Base-by-base conservation (phyloP, 805 yeast genomes). In the Candida hispaniensis region DNA sequence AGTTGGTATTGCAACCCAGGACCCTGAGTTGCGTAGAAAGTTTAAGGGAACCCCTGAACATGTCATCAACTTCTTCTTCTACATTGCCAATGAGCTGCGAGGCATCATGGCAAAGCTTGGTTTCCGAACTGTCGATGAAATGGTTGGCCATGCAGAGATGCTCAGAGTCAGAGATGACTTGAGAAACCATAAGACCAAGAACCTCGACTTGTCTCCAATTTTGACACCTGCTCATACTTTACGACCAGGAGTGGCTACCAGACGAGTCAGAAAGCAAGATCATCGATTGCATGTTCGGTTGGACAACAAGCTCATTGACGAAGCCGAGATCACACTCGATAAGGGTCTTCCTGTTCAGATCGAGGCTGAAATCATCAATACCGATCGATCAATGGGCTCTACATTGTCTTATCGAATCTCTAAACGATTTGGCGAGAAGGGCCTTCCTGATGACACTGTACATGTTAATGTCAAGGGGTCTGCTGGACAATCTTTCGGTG, bases 401-500 rank as follows among this genome's bases (percentile, higher is more conserved):
- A 91, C 97, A 3, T 67, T 88, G 49, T 83, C 96, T 3, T 91
- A 88, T 66, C 72, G 96, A 52, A 78, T 88, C 30, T 85, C 96
- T 22, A 88, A 88, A 65, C 74, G 69, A 44, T 88, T 83, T 55
- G 98, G 98, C 45, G 95, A 86, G 52, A 65, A 72, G 44, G 94
- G 96, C 20, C 67, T 88, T 51, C 98, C 98, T 13, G 88, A 82
- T 50, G 96, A 91, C 59, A 91, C 97, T 11, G 79, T 88, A 46
- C 96, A 86, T 48, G 96, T 86, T 26, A 79, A 86, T 54, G 72
- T 81, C 40, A 69, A 67, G 52, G 98, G 98, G 45, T 78, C 86
- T 39, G 98, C 98, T 17, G 98, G 98, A 52, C 98, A 88, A 64
- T 85, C 96, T 3, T 88, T 91, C 54, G 98, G 98, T 64, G 98